A percentile compares a stretch with the other conserved stretches of the same genome.
Evolutionary conservation across 768 basidiomycete genomes (phyloP).

Genomic region (Pisolithus orientalis): DNA sequence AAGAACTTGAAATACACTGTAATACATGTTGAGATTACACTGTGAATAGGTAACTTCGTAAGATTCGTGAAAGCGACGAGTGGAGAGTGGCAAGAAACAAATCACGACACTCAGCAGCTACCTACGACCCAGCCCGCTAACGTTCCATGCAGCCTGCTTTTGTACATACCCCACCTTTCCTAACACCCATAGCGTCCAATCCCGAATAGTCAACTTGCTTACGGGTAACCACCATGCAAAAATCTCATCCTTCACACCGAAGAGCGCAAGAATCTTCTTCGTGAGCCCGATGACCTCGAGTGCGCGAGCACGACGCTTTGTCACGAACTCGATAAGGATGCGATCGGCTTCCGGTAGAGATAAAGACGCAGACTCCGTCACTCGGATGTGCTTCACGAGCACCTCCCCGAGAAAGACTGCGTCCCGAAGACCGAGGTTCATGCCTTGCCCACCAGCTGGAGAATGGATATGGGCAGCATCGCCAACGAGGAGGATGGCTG

Average conservation of each 20-base stretch:
- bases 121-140: conserved; percentile 21
- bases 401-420: conserved; percentile 40
- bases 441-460: conserved; percentile 49
- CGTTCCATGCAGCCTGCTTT: conserved; percentile 16
- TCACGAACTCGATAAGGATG: conserved; percentile 31
- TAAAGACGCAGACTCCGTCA: conserved; percentile 2
- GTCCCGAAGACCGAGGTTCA: conserved; percentile 52
- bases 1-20: too few species aligned
- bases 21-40: too few species aligned
- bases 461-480: conserved; percentile 53
- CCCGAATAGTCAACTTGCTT: conserved; percentile 20
- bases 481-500: conserved; percentile 28
- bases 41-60: too few species aligned
- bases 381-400: conserved; percentile 30
- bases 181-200: conserved; percentile 16
- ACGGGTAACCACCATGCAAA: conserved; percentile 21
- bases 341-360: conserved; percentile 19
- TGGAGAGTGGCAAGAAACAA: too few species aligned
- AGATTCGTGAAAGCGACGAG: too few species aligned
- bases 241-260: conserved; percentile 17
- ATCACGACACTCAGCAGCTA: not conserved
- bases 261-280: conserved; percentile 25
- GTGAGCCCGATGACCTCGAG: conserved; percentile 38
- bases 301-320: conserved; percentile 32
- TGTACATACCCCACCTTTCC: conserved; percentile 14